Base-by-base conservation (phyloP, 108 stramenopile genomes). In the Skeletonema potamos region DNA sequence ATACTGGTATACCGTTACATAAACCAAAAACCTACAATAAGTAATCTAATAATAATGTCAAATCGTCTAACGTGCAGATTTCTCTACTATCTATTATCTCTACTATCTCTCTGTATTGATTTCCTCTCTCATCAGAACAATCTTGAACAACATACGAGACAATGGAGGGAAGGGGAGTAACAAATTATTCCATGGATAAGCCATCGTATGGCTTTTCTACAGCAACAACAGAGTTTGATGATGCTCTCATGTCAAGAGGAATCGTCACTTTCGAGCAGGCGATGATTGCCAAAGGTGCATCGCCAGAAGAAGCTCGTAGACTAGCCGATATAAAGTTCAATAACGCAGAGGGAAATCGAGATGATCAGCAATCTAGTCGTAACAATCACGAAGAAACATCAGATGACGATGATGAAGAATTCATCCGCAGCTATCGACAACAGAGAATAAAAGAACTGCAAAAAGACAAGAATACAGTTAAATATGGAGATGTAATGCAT, bases 211-310 rank as follows among this genome's bases (percentile, higher is more conserved):
- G 62, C 1, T 83, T 73, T 33, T 79, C 84, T 2, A 84, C 86
- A 3, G 27, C 48, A 17, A 92, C 91, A 1, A 89, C 91, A 8
- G 81, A 95, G 70, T 95, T 92, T 75, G 93, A 95, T 46, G 93
- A 95, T 79, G 88, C 70, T n/a, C 81, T 95, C 27, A 82, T 95
- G 12, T 67, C 76, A 60, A 72, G 83, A 33, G 78, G 72, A 28
- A 82, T 94, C 70, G 71, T 90, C 33, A 86, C 88, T 2, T 75
- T 70, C 28, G 84, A 90, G 66, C 89, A 94, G 74, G 86, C 81
- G 41, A 79, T 90, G 74, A 64, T 87, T 66, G 89, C 86, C 73
- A 93, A 93, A 73, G 92, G 92, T 27, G 88, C 88, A 26, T 82
- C 86, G 3, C 54, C 66, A 32, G 64, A 65, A 34, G 85, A 87